phyloP scores from a whole-genome alignment of 306 rosid species.

The Canavalia ensiformis region DNA sequence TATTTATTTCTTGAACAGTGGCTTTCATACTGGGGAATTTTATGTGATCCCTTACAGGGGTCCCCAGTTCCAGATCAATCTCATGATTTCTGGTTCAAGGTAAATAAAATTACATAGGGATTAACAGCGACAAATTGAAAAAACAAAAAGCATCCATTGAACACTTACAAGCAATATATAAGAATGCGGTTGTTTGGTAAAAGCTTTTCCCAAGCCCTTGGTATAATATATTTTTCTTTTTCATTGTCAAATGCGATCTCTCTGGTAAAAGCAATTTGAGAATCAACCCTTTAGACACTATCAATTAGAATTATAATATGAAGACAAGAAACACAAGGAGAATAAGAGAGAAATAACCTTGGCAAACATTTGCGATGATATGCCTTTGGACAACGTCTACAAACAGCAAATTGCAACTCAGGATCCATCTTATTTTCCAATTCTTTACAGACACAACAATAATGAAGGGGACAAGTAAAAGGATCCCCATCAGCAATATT shows the following conservation, averaged over 20 bases:
- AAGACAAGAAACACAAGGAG: background rate
- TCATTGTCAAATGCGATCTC: conserved; percentile 55
- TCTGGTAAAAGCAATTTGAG: conserved; percentile 63
- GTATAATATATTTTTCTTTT: conserved; percentile 45
- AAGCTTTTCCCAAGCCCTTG: conserved; percentile 88
- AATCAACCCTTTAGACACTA: conserved; percentile 41
- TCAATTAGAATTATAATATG: conserved; percentile 23
- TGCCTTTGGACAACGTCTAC: conserved; percentile 90
- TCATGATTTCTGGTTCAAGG: conserved; percentile 75
- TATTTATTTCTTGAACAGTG: conserved; percentile 43
- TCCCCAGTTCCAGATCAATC: conserved; percentile 66
- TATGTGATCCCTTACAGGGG: conserved; percentile 77
- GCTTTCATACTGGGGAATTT: conserved; percentile 64
- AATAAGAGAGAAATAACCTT: conserved; percentile 52
- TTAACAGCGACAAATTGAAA: conserved; percentile 41
- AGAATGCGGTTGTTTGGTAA: conserved; percentile 79
- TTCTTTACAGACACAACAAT: conserved; percentile 80
- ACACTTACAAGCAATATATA: conserved; percentile 91
- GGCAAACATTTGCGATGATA: conserved; percentile 97
- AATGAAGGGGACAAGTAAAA: conserved; percentile 84
- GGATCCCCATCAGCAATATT: conserved; percentile 65
- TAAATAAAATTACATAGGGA: conserved; percentile 40
- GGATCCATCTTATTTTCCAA: conserved; percentile 68
- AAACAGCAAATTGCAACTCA: conserved; percentile 81
- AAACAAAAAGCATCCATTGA: conserved; percentile 25